Evolutionary conservation across 2,329 filamentous ascomycete species (phyloP), one percentile per base, ranked within the genome.

Genomic region (Penicillium sp.): DNA sequence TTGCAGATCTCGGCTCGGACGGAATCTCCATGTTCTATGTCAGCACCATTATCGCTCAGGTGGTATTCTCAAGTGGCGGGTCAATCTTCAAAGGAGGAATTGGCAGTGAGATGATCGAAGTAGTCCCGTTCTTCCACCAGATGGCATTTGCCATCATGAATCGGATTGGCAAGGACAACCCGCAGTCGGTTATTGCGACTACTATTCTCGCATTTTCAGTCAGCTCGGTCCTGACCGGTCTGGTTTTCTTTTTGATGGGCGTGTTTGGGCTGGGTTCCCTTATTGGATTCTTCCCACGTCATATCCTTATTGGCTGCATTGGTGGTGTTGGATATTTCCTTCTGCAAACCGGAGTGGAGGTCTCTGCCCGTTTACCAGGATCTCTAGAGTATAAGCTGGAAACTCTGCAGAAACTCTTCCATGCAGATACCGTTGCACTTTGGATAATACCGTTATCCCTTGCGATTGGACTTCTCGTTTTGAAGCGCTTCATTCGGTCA

Each of bases 21-120:
- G 95, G 95, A 25, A 96, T 99, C 55, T 96, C 95, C 0, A 97
- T 99, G 76, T 99, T 98, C 78, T 99, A 98, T 73, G 91, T 99
- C 65, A 97, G 93, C 81, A 97, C 93, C 56, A 96, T 99, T 62
- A 85, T 98, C 42, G 90, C 95, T 0, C 95, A 99, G 72, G 75
- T 99, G 51, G 90, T 92, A 16, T 98, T 93, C 72, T 97, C 93
- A 0, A 83, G 83, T 21, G 88, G 87, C 3, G 90, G 92, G 0
- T 97, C 93, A 68, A 87, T 91, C 33, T 99, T 99, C 78, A 89
- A 85, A 64, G 93, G 95, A 16, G 92, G 91, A 3, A 87, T 99
- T 58, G 95, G 95, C 5, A 98, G 95, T 2, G 95, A 99, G 75
- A 88, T 99, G 87, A 99, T 98, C 64, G 95, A 99, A 77, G 93